These are phyloP conservation scores for Halteria grandinella DNA, from an alignment of 73 alveolate genomes.

Conservation along the genomic window DNA sequence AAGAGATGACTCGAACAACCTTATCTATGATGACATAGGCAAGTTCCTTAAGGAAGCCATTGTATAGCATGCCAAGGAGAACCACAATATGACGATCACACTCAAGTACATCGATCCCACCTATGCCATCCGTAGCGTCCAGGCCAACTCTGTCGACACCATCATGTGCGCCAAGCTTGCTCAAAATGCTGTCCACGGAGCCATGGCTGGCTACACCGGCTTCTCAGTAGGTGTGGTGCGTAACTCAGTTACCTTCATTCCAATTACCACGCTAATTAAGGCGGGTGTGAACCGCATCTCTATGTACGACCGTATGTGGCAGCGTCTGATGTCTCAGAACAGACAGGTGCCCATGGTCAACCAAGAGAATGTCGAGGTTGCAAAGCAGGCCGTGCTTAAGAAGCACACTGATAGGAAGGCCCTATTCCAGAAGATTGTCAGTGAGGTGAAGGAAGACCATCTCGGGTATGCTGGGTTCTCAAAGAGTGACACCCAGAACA, in stretches of 20 bases:
- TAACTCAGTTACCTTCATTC: constrained; percentile 78
- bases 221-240: constrained; percentile 89
- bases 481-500: no score
- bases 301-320: constrained; percentile 43
- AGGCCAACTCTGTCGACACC: constrained; percentile 97
- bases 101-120: constrained; percentile 98
- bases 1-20: constrained; percentile 56
- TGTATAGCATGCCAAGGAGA: constrained; percentile 72
- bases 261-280: constrained; percentile 54
- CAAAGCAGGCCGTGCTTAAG: constrained; percentile 4
- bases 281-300: constrained; percentile 22
- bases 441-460: background rate
- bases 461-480: no score
- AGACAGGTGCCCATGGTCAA: constrained; percentile 38
- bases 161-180: constrained; percentile 96
- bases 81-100: constrained; percentile 71
- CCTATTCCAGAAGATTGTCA: background rate
- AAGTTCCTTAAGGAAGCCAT: constrained; percentile 81
- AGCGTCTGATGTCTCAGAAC: constrained; percentile 38
- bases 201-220: constrained; percentile 92
- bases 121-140: constrained; percentile 96
- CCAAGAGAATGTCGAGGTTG: constrained; percentile 23
- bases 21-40: constrained; percentile 90
- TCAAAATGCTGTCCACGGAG: constrained; percentile 94
- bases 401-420: constrained; percentile 4